Evolutionary conservation across 768 basidiomycete species (phyloP).

Genomic region (Leccinum pellstonianum): DNA sequence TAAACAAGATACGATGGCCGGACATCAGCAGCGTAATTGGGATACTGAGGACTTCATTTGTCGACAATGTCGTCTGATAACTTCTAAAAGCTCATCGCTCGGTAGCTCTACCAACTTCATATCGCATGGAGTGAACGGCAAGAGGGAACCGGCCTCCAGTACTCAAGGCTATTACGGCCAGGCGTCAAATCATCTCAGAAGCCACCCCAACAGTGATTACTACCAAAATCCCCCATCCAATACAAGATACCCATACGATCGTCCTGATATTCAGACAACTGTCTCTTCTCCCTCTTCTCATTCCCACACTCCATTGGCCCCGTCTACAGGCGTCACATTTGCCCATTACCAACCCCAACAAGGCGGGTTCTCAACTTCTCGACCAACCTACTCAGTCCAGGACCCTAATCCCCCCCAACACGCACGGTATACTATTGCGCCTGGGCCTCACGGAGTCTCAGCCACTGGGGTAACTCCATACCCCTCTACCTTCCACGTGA

Average conservation of each 20-base stretch:
- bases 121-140: constrained; percentile 8
- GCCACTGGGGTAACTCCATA: constrained; percentile 22
- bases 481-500: constrained; percentile 28
- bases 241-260: constrained; percentile 27
- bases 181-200: constrained; percentile 19
- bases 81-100: constrained; percentile 11
- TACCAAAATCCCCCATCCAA: constrained; percentile 15
- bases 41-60: constrained; percentile 82
- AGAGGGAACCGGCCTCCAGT: constrained; percentile 12
- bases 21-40: constrained; percentile 77
- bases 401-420: constrained; percentile 21
- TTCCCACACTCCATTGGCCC: constrained; percentile 20
- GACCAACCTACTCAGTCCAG: constrained; percentile 29
- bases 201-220: constrained; percentile 15
- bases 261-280: constrained; percentile 17
- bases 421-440: constrained; percentile 16
- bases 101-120: constrained; percentile 5
- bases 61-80: constrained; percentile 45
- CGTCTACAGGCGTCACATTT: constrained; percentile 32
- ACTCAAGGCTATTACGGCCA: constrained; percentile 14
- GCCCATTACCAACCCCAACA: constrained; percentile 39
- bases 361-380: constrained; percentile 36
- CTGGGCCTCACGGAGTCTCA: constrained; percentile 10
- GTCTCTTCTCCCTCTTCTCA: constrained; percentile 17
- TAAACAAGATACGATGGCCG: constrained; percentile 57